Percentiles rank a stretch among this genome's conserved stretches.
Conservation (phyloP, 495 filamentous ascomycete species). For the Aspergillus mulundensis region DNA sequence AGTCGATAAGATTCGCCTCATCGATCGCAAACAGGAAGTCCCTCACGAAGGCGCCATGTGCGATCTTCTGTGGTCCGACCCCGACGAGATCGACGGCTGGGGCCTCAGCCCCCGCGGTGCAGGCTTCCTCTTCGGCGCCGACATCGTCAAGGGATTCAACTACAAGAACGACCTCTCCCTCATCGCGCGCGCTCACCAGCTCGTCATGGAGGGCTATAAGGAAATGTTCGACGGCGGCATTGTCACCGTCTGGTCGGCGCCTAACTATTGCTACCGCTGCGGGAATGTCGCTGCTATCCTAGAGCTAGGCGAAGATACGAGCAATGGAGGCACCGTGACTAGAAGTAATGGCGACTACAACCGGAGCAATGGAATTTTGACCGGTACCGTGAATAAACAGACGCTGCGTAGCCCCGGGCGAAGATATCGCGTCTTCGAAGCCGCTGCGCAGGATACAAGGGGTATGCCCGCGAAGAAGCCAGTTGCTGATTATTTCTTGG, state of each 20-base stretch:
- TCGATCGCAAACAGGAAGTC: constrained; percentile 97
- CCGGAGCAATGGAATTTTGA: constrained; percentile 48
- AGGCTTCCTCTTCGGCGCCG: constrained; percentile 91
- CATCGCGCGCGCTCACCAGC: constrained; percentile 91
- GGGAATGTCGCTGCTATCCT: constrained; percentile 95
- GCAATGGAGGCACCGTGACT: constrained; percentile 67
- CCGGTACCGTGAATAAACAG: constrained; percentile 28
- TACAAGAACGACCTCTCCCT: constrained; percentile 85
- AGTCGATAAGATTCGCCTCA: constrained; percentile 91
- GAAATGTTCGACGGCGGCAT: constrained; percentile 97
- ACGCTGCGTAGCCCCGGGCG: constrained; percentile 70
- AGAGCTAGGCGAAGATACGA: constrained; percentile 84
- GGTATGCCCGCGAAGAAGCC: constrained; percentile 99
- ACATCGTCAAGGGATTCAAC: constrained; percentile 96
- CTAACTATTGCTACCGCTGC: constrained; percentile 98
- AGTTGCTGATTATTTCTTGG: constrained; percentile 93
- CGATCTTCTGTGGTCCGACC: constrained; percentile 95
- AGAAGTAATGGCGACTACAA: constrained; percentile 77
- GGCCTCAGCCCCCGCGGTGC: constrained; percentile 90
- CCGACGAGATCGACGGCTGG: constrained; percentile 98
- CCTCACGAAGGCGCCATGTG: constrained; percentile 99
- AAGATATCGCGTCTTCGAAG: constrained; percentile 93
- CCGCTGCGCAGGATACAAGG: constrained; percentile 90
- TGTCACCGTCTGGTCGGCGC: constrained; percentile 95
- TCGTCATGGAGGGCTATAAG: constrained; percentile 99